Evolutionary conservation across 371 early-diverging fungal genomes (phyloP).

Genomic region (Zychaea mexicana): DNA sequence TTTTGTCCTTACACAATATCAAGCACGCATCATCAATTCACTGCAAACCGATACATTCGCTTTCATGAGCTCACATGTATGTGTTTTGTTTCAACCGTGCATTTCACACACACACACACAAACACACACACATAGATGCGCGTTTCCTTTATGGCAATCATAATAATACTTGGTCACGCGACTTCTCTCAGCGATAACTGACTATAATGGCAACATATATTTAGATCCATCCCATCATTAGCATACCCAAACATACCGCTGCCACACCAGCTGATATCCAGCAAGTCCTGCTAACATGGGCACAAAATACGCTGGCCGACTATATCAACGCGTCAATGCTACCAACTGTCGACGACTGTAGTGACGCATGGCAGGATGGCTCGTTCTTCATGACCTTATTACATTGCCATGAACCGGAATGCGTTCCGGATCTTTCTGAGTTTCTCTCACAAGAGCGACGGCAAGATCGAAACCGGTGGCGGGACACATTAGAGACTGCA

Average conservation of each 20-base stretch:
- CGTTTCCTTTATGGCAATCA: neutral
- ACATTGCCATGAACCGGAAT: constrained; percentile 63
- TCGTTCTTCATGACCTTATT: constrained; percentile 64
- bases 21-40: constrained; percentile 27
- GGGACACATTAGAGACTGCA: constrained; percentile 16
- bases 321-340: constrained; percentile 55
- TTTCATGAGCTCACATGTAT: constrained; percentile 37
- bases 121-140: too few species aligned
- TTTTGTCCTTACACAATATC: constrained; percentile 38
- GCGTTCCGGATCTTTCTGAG: constrained; percentile 55
- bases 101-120: too few species aligned
- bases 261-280: constrained; percentile 39
- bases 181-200: neutral
- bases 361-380: constrained; percentile 66
- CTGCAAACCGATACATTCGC: constrained; percentile 22
- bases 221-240: constrained; percentile 21
- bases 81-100: neutral
- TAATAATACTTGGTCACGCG: constrained; percentile 5
- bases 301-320: constrained; percentile 53
- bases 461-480: constrained; percentile 13
- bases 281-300: constrained; percentile 62
- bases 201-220: too few species aligned
- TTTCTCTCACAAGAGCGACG: constrained; percentile 9
- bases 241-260: constrained; percentile 31
- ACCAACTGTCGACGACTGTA: constrained; percentile 56